Base-by-base conservation (phyloP, 176 grass and related monocot genomes). In the Musa beccarii region DNA sequence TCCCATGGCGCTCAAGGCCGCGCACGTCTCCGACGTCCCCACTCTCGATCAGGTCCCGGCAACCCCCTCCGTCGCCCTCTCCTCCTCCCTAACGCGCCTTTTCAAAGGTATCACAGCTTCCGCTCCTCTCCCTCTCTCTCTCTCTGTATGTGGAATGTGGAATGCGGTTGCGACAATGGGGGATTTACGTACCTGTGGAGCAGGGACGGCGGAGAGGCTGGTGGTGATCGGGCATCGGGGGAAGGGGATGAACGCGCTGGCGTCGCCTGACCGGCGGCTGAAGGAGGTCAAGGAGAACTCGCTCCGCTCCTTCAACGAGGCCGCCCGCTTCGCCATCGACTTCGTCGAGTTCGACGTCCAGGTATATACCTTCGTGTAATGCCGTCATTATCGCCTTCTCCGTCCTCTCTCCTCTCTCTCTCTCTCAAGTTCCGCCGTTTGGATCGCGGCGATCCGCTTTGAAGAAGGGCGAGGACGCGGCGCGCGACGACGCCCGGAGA, bases 311-410 rank as follows among this genome's bases (percentile, higher is more conserved):
- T 98, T 98, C 82, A 89, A 91, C 88, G 88, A 85, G 21, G 95
- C 95, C 24, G 90, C 77, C n/a, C 82, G 82, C 6, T 91, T 93
- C 80, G 59, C 90, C 72, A 76, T 91, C 86, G 95, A 91, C 73
- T 85, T 87, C 82, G 88, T 93, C 84, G 88, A 98, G 83, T 94
- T 98, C 86, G 95, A 94, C 80, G 95, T 91, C 12, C 94, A 98
- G 88, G 94, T 97, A 82, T 14, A 14, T 28, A 66, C 68, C 17
- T 15, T 1, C 10, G 14, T 10, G 62, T 24, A 20, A 1, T 24
- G 2, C 16, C 21, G 14, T 64, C 16, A 11, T 10, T 10, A 10
- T 11, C 10, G 24, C 21, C 62, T 64, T 23, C 10, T 24, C 62
- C 21, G 62, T 64, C 9, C 8, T 64, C 62, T 64, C 62, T 9